These are phyloP conservation scores for Neoboletus subvelutipes DNA, from an alignment of 768 basidiomycete species.

Conservation along the genomic window DNA sequence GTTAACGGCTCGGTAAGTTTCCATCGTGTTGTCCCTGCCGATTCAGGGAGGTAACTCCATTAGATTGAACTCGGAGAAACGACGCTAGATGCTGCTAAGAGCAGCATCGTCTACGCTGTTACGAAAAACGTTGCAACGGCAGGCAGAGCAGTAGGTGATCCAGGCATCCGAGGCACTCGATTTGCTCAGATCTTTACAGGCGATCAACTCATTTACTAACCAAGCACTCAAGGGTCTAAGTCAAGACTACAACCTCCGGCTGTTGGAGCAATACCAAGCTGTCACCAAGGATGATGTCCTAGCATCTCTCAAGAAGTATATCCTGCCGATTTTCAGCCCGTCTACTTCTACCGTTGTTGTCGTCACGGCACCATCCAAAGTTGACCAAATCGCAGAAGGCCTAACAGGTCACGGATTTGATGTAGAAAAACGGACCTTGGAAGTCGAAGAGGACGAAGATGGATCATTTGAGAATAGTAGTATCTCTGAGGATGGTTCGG, in stretches of 20 bases:
- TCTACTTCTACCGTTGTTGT: constrained; percentile 75
- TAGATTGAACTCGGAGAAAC: constrained; percentile 82
- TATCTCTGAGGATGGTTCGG: constrained; percentile 34
- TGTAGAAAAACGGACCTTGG: constrained; percentile 69
- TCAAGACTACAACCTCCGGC: constrained; percentile 67
- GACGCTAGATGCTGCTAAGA: constrained; percentile 87
- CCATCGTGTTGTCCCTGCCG: neutral
- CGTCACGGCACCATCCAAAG: constrained; percentile 80
- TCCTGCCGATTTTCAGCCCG: constrained; percentile 83
- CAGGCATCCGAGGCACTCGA: neutral
- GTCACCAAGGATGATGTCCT: constrained; percentile 81
- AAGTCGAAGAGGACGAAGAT: constrained; percentile 55
- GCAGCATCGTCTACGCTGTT: constrained; percentile 83
- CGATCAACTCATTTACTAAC: constrained; percentile 80
- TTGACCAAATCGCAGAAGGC: constrained; percentile 64
- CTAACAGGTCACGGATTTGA: constrained; percentile 71
- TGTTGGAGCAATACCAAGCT: constrained; percentile 77
- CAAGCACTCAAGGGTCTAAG: constrained; percentile 87
- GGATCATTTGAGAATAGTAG: constrained; percentile 33
- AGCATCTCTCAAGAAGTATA: constrained; percentile 62
- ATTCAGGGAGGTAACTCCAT: constrained; percentile 2
- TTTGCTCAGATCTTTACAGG: constrained; percentile 43
- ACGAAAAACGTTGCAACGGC: constrained; percentile 82
- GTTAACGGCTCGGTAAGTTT: constrained; percentile 74
- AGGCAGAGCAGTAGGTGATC: constrained; percentile 70